Evolutionary conservation across 2,329 filamentous ascomycete genomes (phyloP), one percentile per base, ranked within the genome.

Genomic region (Mycosphaerella arachidis): DNA sequence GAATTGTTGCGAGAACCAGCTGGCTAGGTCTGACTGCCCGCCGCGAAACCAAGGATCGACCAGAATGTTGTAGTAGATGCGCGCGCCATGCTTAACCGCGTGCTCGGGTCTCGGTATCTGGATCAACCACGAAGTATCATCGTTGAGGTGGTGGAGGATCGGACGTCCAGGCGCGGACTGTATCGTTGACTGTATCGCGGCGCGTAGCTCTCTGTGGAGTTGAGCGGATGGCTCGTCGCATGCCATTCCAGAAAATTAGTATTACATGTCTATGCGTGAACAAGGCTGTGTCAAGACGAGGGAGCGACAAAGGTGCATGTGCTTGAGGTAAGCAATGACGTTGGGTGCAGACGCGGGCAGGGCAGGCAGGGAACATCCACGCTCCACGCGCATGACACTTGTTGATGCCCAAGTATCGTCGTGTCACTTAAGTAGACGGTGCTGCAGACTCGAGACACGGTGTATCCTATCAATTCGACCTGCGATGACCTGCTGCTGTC

Each of bases 41-140:
- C 86, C 86, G 16, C 77, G 73, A 2, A 89, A 77, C 86, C 86
- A 89, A 0, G 86, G 86, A 67, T 88, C 86, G 48, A 89, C 78
- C 20, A 89, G 73, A 53, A 89, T 77, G 67, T 88, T 88, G 76
- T 82, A 88, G 66, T 83, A 86, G 18, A 76, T 74, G 18, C 81
- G 79, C 6, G 74, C 74, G n/a, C 73, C 73, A 45, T 78, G 76
- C 52, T 72, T 75, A 24, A 75, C 67, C 2, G 74, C 74, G 31
- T 74, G 72, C 0, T 74, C 67, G 5, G 84, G 84, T 48, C 81
- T 80, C 0, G 86, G 85, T 8, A 89, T 76, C 61, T 86, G 84
- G n/a, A 88, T 74, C 1, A 89, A 77, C 86, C 86, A 89, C 24
- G 82, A 84, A 4, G 84, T 87, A 73, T 89, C 86, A 65, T 82